Base-by-base conservation (phyloP, 2,329 filamentous ascomycete species). In the Colletotrichum liaoningense region DNA sequence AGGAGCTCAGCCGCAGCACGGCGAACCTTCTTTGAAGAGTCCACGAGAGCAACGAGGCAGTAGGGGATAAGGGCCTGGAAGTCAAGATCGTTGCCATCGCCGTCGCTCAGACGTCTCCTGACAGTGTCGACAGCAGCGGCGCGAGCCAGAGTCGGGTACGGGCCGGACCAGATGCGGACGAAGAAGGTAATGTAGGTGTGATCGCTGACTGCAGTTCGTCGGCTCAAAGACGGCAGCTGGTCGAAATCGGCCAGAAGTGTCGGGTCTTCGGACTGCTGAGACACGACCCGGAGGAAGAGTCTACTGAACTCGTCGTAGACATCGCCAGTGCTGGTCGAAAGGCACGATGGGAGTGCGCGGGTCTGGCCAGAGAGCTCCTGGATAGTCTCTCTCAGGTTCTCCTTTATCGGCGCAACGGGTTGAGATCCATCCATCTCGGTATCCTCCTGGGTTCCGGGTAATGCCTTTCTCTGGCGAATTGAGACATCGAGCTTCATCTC, bases 41-140 rank as follows among this genome's bases (percentile, higher is more conserved):
- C 96, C 28, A 90, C 87, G 22, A 98, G 88, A 26, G 93, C 93
- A 49, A 89, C 86, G 58, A 98, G 84, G 38, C 93, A 86, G 82
- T 97, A 98, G 2, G 96, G 96, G n/a, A 98, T 80, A 22, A 98
- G 81, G 12, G 91, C 89, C 80, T 98, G 96, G 62, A 95, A 87
- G 79, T 98, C 93, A 8, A 89, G 79, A 24, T 85, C 84, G 26
- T 79, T 81, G 67, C 84, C 86, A 71, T 88, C 86, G 16, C 83
- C 82, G 11, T 83, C 81, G 66, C 89, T 89, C 22, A 95, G 80
- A 30, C 87, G 86, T 35, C 86, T 86, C 72, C 91, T 90, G 16
- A 91, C 88, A 78, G 91, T 87, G 54, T 92, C 90, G 62, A 98
- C 83, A 12, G 95, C 94, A 9, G 91, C 88, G 67, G 89, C 87